Evolutionary conservation across 2,329 filamentous ascomycete species (phyloP), one percentile per base, ranked within the genome.

Genomic region (Monosporascus sp.): DNA sequence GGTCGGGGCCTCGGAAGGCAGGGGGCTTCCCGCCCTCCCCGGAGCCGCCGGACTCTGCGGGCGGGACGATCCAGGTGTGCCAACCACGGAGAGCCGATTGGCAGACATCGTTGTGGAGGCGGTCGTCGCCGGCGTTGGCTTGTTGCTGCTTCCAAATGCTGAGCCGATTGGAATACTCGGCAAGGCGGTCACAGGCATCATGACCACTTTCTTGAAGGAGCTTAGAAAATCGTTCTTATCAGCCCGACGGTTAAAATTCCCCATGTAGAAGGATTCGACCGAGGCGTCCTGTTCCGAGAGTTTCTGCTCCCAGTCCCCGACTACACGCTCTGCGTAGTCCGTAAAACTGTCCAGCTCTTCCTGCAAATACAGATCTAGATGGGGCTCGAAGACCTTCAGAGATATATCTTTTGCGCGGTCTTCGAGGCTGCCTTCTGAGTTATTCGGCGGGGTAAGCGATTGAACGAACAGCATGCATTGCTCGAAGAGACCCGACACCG

Each of bases 141-240:
- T 78, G 48, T 64, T 67, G 37, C 22, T 3, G 22, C 70, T 71
- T 55, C 73, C 78, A 65, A 84, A 89, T 51, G 79, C 79, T n/a
- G 76, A 82, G 8, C 77, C 75, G 49, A 82, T 74, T 6, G 81
- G 70, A 58, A 90, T 82, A 47, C 81, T 86, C 1, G 91, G 89
- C 4, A 97, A 76, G 8, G 91, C 93, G 50, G 90, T 96, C 48
- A 99, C 93, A 2, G 94, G 94, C 86, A 96, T 95, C 92, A 99
- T 97, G 59, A 99, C 89, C 8, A 99, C 94, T 70, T 97, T 97
- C 67, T 91, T 97, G 78, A 99, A 99, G 0, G 92, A 96, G 46
- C 87, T 94, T 56, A 99, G 69, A 64, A 99, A 99, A 68, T 99
- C 94, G 61, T 91, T 90, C 73, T 99, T 99, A 58, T 95, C 94